A percentile compares a stretch with the other conserved stretches of the same genome.
Evolutionary conservation across 164 flowering plant species (phyloP).

Genomic region (Amborella trichopoda): DNA sequence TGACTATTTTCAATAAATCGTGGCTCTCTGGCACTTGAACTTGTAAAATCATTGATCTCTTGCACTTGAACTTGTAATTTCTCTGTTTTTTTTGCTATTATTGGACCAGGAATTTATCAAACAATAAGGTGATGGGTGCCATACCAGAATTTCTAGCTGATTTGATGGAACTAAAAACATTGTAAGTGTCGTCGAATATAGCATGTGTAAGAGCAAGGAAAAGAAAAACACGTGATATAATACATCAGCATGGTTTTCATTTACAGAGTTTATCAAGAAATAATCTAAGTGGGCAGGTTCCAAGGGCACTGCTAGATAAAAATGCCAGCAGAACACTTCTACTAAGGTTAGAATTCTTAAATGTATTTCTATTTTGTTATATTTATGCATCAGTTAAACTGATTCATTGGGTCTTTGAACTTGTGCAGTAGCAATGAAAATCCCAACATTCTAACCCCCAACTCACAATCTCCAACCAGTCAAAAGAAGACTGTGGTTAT

Average conservation of each 20-base stretch:
- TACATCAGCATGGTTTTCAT: neutral
- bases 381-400: no score
- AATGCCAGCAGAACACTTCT: no score
- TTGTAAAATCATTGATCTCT: neutral
- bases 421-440: no score
- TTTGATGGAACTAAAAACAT: neutral
- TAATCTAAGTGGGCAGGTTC: neutral
- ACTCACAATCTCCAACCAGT: no score
- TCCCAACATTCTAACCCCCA: no score
- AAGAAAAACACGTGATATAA: neutral
- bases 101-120: neutral
- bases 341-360: no score
- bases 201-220: no score
- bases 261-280: neutral
- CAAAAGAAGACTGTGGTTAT: no score
- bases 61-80: neutral
- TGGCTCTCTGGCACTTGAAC: no score
- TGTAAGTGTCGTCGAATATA: neutral
- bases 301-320: neutral
- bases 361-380: no score
- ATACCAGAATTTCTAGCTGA: neutral
- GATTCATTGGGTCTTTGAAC: no score
- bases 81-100: neutral
- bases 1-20: no score
- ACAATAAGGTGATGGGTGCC: neutral